Base-by-base conservation (phyloP, 352 stramenopile genomes). In the Phytophthora fragariaefolia region DNA sequence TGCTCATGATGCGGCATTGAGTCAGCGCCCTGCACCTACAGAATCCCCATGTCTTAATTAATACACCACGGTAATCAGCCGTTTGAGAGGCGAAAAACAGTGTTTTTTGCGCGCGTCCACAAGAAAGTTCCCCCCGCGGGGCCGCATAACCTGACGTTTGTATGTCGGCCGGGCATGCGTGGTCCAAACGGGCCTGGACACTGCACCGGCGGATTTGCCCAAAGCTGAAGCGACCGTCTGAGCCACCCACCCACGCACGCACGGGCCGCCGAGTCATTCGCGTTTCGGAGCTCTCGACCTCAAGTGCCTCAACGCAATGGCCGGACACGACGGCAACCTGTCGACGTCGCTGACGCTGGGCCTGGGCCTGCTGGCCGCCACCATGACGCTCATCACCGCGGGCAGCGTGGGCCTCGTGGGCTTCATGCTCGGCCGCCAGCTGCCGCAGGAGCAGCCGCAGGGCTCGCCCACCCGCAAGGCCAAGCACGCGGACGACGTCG, bases 301-400 rank as follows among this genome's bases (percentile, higher is more conserved):
- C 42, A 69, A 64, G 42, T 47, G 18, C 36, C 32, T 40, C 59
- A 58, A 15, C 30, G 24, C 23, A 8, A 76, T 76, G 67, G 23
- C 60, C 22, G 59, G 50, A 49, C 63, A 74, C 67, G 72, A 83
- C 57, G 64, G 48, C 17, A 71, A 73, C 48, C 23, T 85, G 34
- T 77, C 76, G 32, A 65, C 83, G 32, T 90, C 80, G 42, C 57
- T 93, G 42, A 87, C 81, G 52, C 70, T 93, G 32, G 81, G 83
- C 7, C 73, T 92, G 18, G 83, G 83, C 18, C 75, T 93, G 47
- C 56, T 93, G 54, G 79, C 80, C 46, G 83, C 80, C 32, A 92
- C 82, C 30, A 84, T 92, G 79, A 91, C 85, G 58, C 71, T 93
- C 26, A 48, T 92, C 52, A 93, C 83, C 7, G 83, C 83, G 22